Evolutionary conservation across 352 stramenopile species (phyloP), one percentile per base, ranked within the genome.

Genomic region (Pythium biforme): DNA sequence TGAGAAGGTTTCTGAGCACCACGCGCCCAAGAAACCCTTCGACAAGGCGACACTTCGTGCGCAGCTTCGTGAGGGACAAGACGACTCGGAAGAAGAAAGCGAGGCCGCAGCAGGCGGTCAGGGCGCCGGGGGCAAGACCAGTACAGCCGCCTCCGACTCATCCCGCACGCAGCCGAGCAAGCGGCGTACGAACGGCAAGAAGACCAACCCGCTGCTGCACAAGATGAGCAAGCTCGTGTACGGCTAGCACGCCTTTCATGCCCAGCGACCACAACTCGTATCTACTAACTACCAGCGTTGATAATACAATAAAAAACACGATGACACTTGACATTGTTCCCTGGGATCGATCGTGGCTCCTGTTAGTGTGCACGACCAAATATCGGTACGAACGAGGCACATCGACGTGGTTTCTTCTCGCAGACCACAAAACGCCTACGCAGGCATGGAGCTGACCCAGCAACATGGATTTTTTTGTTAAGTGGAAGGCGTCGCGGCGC

Each of bases 111-210:
- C 31, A 19, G 39, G 56, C 8, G 45, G 20, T 22, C 3, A 31
- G 4, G 45, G 9, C 22, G 25, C 23, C 8, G 61, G 1, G 20
- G 61, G 54, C 27, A 64, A 60, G 17, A 46, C 55, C 7, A 65
- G 55, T 49, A 61, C 63, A 3, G 37, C 33, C 17, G 17, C 49
- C 8, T 70, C 64, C 17, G 52, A 70, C 22, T 66, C 58, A 2
- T 55, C 47, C 0, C 65, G 65, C 9, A 27, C 76, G 8, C 58
- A 76, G 40, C 75, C 75, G 11, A 88, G 77, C 69, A 88, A 90
- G 54, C 62, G 73, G 31, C 78, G 81, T 17, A 90, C 81, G 15
- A 90, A 90, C 43, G 81, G 78, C 46, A 90, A 90, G 66, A 90
- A 90, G 37, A 70, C 52, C 9, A 65, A 70, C 47, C 50, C 64